phyloP scores from a whole-genome alignment of 2,329 filamentous ascomycete species.

The Cucurbitaria berberidis region DNA sequence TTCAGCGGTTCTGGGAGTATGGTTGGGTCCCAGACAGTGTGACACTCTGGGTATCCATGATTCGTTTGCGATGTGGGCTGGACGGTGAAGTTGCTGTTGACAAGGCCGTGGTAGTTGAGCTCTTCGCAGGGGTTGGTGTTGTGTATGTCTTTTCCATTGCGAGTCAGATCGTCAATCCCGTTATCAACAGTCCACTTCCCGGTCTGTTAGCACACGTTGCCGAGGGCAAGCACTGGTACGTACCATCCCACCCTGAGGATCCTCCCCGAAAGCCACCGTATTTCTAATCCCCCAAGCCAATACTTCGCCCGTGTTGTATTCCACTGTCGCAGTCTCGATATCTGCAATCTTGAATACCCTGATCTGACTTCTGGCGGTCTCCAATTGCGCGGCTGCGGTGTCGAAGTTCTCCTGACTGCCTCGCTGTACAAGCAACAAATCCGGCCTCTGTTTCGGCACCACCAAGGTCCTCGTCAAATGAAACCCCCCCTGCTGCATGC shows the following conservation, averaged over 20 bases:
- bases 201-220: not conserved
- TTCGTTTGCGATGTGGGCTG: constrained; percentile 51
- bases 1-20: constrained; percentile 52
- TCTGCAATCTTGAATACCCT: constrained; percentile 61
- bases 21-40: constrained; percentile 66
- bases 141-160: constrained; percentile 64
- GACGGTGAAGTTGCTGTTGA: constrained; percentile 52
- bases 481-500: constrained; percentile 21
- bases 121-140: constrained; percentile 70
- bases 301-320: constrained; percentile 56
- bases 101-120: constrained; percentile 57
- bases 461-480: constrained; percentile 25
- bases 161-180: constrained; percentile 65
- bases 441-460: constrained; percentile 36
- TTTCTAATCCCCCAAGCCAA: constrained; percentile 73
- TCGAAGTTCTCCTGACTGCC: constrained; percentile 69
- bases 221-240: constrained; percentile 2
- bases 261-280: constrained; percentile 68
- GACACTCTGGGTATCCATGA: constrained; percentile 74
- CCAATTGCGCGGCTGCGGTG: constrained; percentile 53
- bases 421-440: constrained; percentile 65
- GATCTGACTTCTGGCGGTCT: constrained; percentile 66
- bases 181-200: constrained; percentile 67
- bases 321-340: constrained; percentile 22
- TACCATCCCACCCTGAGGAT: constrained; percentile 56